A percentile compares a stretch with the other conserved stretches of the same genome.
These are phyloP conservation scores for Trichoderma koningiopsis DNA, from an alignment of 2,329 filamentous ascomycete species.

Conservation along the genomic window DNA sequence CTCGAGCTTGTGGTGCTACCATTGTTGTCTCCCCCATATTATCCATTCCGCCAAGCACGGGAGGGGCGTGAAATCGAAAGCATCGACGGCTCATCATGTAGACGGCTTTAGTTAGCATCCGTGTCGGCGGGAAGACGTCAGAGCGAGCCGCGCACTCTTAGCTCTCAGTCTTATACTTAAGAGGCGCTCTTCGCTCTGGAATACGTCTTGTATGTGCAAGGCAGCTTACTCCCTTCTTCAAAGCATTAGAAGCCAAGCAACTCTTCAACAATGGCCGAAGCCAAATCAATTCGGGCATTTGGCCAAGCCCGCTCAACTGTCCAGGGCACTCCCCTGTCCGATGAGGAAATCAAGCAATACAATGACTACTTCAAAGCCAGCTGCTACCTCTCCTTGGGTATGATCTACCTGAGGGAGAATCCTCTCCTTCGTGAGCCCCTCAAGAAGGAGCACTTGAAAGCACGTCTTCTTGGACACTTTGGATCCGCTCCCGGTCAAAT, in stretches of 20 bases:
- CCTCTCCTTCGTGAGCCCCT: constrained; percentile 71
- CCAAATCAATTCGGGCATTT: constrained; percentile 63
- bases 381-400: constrained; percentile 74
- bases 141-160: not conserved
- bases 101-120: not conserved
- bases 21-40: not conserved
- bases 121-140: not conserved
- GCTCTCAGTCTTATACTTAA: constrained; percentile 13
- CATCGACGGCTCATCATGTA: constrained; percentile 7
- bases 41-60: not conserved
- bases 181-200: not conserved
- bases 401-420: constrained; percentile 78
- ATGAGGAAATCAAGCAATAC: constrained; percentile 68
- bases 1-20: not conserved
- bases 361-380: constrained; percentile 75
- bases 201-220: not conserved
- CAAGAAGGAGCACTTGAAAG: constrained; percentile 70
- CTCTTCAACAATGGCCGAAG: constrained; percentile 42
- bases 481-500: constrained; percentile 79
- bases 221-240: constrained; percentile 1
- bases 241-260: not conserved
- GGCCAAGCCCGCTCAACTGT: constrained; percentile 67
- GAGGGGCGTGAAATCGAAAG: constrained; percentile 2
- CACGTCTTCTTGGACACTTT: constrained; percentile 74
- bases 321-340: constrained; percentile 60